Conservation (phyloP, 768 basidiomycete species). For the Wakefieldia striispora region DNA sequence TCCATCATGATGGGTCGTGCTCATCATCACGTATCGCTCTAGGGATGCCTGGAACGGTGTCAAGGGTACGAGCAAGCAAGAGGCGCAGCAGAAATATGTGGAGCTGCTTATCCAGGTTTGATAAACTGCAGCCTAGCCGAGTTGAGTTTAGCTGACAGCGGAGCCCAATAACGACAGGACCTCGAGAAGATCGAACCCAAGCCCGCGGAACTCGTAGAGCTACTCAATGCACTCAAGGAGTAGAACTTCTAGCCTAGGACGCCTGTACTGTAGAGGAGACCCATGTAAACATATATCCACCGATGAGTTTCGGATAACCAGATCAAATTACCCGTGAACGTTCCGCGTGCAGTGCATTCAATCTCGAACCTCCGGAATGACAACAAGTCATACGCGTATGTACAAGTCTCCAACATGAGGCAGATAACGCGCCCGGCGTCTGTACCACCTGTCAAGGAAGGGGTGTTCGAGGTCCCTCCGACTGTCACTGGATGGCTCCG, state of each 20-base stretch:
- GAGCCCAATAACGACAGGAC: conserved; percentile 43
- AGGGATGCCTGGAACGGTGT: conserved; percentile 87
- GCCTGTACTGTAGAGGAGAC: conserved; percentile 1
- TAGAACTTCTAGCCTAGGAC: conserved; percentile 8
- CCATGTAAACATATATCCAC: conserved; percentile 3
- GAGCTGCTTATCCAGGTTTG: conserved; percentile 66
- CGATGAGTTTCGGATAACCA: not conserved
- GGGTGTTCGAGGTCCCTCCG: conserved; percentile 22
- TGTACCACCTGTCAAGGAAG: conserved; percentile 17
- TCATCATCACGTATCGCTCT: not conserved
- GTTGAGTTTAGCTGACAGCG: not conserved
- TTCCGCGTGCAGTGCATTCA: conserved; percentile 3
- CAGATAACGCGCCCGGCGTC: conserved; percentile 29
- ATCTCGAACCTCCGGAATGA: not conserved
- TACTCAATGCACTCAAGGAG: conserved; percentile 60
- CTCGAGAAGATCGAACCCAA: conserved; percentile 47
- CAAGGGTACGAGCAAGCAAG: conserved; percentile 72
- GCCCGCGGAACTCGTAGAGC: conserved; percentile 48
- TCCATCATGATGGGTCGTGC: not conserved
- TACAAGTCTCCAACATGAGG: conserved; percentile 19
- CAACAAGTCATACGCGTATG: not conserved
- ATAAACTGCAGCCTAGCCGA: not conserved
- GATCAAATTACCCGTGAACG: not conserved
- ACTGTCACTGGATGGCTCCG: conserved; percentile 6
- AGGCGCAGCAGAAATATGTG: conserved; percentile 73